A percentile compares a stretch with the other conserved stretches of the same genome.
Evolutionary conservation across 2,329 filamentous ascomycete genomes (phyloP).

Genomic region (Helminthosporium solani): DNA sequence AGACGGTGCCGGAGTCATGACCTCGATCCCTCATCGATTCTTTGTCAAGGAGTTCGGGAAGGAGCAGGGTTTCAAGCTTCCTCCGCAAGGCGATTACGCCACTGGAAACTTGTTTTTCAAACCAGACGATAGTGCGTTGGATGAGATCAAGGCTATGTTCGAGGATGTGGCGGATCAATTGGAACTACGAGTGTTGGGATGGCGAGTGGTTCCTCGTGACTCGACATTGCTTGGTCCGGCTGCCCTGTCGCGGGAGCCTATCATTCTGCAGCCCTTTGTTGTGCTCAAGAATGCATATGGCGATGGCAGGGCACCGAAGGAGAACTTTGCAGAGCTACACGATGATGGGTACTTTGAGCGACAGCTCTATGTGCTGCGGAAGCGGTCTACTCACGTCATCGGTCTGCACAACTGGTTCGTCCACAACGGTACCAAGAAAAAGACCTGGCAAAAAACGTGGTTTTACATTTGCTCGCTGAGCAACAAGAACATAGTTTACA

Average conservation of each 20-base stretch:
- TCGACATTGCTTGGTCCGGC: conserved; percentile 90
- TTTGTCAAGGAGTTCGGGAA: conserved; percentile 98
- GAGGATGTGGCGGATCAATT: conserved; percentile 89
- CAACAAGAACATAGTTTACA: conserved; percentile 99
- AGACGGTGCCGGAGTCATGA: conserved; percentile 99
- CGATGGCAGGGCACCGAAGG: conserved; percentile 72
- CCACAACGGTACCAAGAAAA: too few relatives aligned
- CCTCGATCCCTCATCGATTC: conserved; percentile 96
- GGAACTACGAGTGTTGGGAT: conserved; percentile 87
- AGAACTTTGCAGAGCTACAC: conserved; percentile 75
- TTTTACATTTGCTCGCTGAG: conserved; percentile 93
- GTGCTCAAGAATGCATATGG: conserved; percentile 86
- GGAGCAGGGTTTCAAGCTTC: conserved; percentile 84
- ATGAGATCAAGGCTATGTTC: conserved; percentile 88
- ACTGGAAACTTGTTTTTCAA: conserved; percentile 99
- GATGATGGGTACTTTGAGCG: conserved; percentile 85
- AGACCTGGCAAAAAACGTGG: too few relatives aligned
- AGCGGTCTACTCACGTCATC: conserved; percentile 91
- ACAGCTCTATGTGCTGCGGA: conserved; percentile 90
- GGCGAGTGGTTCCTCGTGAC: conserved; percentile 93
- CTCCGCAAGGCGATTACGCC: conserved; percentile 88
- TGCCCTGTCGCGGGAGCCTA: conserved; percentile 88
- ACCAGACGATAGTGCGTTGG: conserved; percentile 84
- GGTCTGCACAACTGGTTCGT: conserved; percentile 98
- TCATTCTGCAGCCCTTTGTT: conserved; percentile 93